Percentiles rank a stretch among this genome's conserved stretches.
Conservation (phyloP, 257 asterid genomes). For the Mentha longifolia region DNA sequence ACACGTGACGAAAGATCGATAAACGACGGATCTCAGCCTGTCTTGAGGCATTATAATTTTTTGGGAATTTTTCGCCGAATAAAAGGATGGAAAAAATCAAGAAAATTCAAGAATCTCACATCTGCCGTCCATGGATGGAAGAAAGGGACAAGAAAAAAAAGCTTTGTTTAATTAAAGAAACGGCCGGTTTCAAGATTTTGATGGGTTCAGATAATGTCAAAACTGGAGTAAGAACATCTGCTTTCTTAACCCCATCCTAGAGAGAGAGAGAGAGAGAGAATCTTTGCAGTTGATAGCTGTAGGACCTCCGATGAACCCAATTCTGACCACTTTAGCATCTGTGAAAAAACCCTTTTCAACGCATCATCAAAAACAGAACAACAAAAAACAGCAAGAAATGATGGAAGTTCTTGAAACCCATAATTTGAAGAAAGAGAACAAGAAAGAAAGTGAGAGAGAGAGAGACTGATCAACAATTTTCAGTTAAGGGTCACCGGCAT, state of each 20-base stretch:
- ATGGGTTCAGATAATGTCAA: constrained; percentile 31
- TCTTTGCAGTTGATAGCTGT: constrained; percentile 23
- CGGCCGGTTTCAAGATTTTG: constrained; percentile 24
- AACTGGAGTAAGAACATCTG: no score
- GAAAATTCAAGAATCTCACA: background rate
- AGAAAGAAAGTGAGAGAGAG: constrained; percentile 50
- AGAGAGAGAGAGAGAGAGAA: constrained; percentile 29
- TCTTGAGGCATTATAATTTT: constrained; percentile 65
- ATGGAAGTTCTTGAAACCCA: background rate
- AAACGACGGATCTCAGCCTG: constrained; percentile 59
- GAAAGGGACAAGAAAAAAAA: constrained; percentile 8
- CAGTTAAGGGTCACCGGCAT: constrained; percentile 60
- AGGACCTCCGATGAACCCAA: constrained; percentile 31
- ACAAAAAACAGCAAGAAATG: background rate
- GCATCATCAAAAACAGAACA: background rate
- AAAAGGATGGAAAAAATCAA: no score
- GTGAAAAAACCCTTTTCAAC: background rate
- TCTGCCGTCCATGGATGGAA: constrained; percentile 30
- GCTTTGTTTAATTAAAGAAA: background rate
- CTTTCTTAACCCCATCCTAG: no score
- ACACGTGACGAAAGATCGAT: constrained; percentile 72
- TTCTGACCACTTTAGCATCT: constrained; percentile 20
- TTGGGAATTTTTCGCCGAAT: constrained; percentile 33
- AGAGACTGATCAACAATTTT: constrained; percentile 40
- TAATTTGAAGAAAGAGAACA: constrained; percentile 4